phyloP scores from a whole-genome alignment of 768 basidiomycete genomes.

The Mycena albidolilacea region DNA sequence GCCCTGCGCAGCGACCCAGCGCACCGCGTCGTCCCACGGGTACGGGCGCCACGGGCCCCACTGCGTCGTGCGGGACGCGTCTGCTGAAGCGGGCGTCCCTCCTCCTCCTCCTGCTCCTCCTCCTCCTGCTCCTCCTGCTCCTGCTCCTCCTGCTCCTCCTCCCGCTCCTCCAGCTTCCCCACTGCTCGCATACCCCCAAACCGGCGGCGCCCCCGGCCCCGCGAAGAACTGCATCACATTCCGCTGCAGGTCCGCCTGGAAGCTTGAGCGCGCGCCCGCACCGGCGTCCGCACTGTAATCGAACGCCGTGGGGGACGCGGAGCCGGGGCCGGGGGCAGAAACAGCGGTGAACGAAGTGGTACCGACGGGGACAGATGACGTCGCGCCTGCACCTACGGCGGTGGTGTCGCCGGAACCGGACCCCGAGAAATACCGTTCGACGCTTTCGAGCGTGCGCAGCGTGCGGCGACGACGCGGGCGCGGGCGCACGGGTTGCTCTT shows the following conservation, averaged over 20 bases:
- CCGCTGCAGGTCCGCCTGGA: constrained; percentile 12
- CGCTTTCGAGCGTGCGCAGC: constrained; percentile 12
- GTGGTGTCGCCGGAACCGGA: neutral
- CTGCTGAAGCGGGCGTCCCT: neutral
- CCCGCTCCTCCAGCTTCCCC: no score
- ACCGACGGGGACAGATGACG: no score
- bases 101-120: neutral
- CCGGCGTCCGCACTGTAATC: neutral
- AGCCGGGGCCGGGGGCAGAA: neutral
- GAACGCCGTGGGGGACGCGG: no score
- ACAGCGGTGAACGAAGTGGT: neutral
- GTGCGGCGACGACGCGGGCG: constrained; percentile 21
- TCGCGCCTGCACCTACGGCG: no score
- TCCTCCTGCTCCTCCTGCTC: neutral
- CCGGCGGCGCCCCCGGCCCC: neutral
- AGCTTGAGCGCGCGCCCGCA: constrained; percentile 1
- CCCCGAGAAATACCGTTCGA: constrained; percentile 9
- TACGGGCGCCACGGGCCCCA: neutral
- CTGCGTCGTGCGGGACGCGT: neutral
- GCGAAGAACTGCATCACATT: neutral
- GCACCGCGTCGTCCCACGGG: constrained; percentile 16
- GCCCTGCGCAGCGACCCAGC: constrained; percentile 14
- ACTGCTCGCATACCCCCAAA: neutral
- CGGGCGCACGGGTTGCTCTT: neutral
- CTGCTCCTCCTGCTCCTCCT: neutral